Percentiles rank a stretch among this genome's conserved stretches.
Conservation (phyloP, 75 land plant species). For the Isoetes taiwanensis region DNA sequence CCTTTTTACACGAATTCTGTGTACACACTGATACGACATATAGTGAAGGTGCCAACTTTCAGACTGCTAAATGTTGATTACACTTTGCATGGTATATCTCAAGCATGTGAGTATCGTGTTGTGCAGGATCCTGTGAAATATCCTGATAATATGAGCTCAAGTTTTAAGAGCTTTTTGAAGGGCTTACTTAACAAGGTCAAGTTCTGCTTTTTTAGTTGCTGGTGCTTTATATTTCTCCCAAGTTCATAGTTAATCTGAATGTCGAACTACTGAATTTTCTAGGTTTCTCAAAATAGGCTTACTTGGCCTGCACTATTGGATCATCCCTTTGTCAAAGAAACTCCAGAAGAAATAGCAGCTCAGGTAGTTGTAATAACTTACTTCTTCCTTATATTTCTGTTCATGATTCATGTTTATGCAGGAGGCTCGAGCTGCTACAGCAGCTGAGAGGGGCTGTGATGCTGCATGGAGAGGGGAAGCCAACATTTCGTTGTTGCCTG, state of each 20-base stretch:
- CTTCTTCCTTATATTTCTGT: too few relatives aligned
- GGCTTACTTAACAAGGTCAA: constrained; percentile 93
- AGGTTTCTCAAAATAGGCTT: constrained; percentile 80
- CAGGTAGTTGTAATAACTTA: too few relatives aligned
- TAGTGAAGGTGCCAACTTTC: constrained; percentile 65
- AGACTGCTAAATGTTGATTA: too few relatives aligned
- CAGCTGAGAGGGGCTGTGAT: constrained; percentile 49
- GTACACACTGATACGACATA: constrained; percentile 84
- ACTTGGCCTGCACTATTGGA: constrained; percentile 90
- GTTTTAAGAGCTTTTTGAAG: constrained; percentile 72
- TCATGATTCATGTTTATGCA: constrained; percentile 11
- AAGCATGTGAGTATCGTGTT: too few relatives aligned
- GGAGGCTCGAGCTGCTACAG: constrained; percentile 46
- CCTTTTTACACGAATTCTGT: constrained; percentile 72
- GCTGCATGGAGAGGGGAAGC: constrained; percentile 60
- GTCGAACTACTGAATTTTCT: neutral
- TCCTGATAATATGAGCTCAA: constrained; percentile 82
- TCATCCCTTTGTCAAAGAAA: constrained; percentile 92
- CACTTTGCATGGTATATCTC: too few relatives aligned
- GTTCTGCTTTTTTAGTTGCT: too few relatives aligned
- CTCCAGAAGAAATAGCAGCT: constrained; percentile 39
- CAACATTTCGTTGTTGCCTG: constrained; percentile 25
- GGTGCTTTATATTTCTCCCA: too few relatives aligned
- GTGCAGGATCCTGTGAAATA: constrained; percentile 96
- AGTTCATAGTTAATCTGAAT: too few relatives aligned